These are phyloP conservation scores for Trichoderma brevicompactum DNA, from an alignment of 2,329 filamentous ascomycete species.

Conservation along the genomic window DNA sequence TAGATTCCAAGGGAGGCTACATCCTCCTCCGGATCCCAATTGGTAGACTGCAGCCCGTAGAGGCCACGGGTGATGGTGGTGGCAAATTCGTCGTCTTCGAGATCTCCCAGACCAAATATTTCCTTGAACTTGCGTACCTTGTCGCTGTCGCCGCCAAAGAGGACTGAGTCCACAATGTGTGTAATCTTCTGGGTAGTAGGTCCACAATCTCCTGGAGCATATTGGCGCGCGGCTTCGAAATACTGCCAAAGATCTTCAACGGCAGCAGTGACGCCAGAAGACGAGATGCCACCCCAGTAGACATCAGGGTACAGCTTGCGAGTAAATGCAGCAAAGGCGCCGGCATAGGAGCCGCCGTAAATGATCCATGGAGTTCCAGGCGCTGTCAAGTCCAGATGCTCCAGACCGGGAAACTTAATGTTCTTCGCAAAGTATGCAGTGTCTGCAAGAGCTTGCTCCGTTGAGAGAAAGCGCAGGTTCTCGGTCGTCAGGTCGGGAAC, in stretches of 20 bases:
- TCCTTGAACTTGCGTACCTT: slow-evolving; percentile 54
- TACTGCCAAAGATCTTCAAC: slow-evolving; percentile 77
- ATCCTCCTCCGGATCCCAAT: slow-evolving; percentile 58
- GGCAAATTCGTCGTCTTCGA: slow-evolving; percentile 56
- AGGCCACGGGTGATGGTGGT: slow-evolving; percentile 48
- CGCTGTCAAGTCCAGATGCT: slow-evolving; percentile 68
- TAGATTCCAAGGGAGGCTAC: slow-evolving; percentile 50
- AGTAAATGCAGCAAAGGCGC: slow-evolving; percentile 76
- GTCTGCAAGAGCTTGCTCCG: slow-evolving; percentile 81
- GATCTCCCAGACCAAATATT: slow-evolving; percentile 52
- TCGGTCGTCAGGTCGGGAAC: slow-evolving; percentile 66
- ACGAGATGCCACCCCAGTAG: slow-evolving; percentile 79
- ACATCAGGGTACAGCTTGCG: slow-evolving; percentile 77
- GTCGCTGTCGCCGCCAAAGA: slow-evolving; percentile 46
- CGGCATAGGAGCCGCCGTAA: slow-evolving; percentile 85
- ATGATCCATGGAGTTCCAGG: slow-evolving; percentile 71
- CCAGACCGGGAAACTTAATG: slow-evolving; percentile 70
- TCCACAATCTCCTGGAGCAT: slow-evolving; percentile 64
- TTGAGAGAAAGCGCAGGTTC: slow-evolving; percentile 80
- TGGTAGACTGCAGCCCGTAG: slow-evolving; percentile 50
- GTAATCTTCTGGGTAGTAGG: slow-evolving; percentile 62
- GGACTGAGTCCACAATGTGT: slow-evolving; percentile 56
- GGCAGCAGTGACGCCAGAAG: slow-evolving; percentile 77
- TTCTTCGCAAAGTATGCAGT: slow-evolving; percentile 79
- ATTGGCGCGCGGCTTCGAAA: slow-evolving; percentile 55